A percentile compares a stretch with the other conserved stretches of the same genome.
Evolutionary conservation across 768 basidiomycete genomes (phyloP).

Genomic region (Galerina marginata): DNA sequence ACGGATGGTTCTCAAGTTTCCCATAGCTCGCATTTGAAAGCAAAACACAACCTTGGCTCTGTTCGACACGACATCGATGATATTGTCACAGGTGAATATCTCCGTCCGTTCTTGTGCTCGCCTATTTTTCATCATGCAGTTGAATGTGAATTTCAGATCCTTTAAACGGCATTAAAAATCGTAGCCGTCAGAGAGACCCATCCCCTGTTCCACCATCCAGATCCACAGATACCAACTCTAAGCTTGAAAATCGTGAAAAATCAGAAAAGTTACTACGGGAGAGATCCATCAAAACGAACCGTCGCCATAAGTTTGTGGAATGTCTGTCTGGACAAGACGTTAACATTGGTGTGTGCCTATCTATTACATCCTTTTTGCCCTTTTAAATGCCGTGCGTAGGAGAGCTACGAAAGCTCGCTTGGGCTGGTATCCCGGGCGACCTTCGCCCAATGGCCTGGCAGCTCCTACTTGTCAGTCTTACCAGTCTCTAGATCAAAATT

Average conservation of each 20-base stretch:
- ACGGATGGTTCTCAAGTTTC: constrained; percentile 28
- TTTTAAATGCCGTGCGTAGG: constrained; percentile 43
- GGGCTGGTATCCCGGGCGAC: constrained; percentile 91
- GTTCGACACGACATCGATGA: constrained; percentile 75
- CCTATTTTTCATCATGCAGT: constrained; percentile 28
- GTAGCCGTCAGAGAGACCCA: constrained; percentile 41
- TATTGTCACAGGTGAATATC: constrained; percentile 71
- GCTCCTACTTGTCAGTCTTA: constrained; percentile 76
- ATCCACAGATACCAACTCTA: constrained; percentile 28
- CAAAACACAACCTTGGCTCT: constrained; percentile 48
- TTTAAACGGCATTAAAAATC: constrained; percentile 56
- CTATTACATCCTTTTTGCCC: neutral
- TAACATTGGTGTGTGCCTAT: constrained; percentile 70
- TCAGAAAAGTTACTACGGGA: constrained; percentile 72
- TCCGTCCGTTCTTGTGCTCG: constrained; percentile 13
- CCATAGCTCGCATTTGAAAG: constrained; percentile 38
- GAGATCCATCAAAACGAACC: constrained; percentile 77
- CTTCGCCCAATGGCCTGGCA: constrained; percentile 95
- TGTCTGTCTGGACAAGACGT: constrained; percentile 80
- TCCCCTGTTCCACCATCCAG: constrained; percentile 33
- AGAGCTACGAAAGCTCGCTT: constrained; percentile 88
- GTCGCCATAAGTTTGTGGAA: constrained; percentile 81
- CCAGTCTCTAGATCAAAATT: neutral
- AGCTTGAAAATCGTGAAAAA: constrained; percentile 41
- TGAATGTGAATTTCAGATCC: constrained; percentile 51